These are phyloP conservation scores for Clavispora carvajalis DNA, from an alignment of 805 yeast genomes.

Conservation along the genomic window DNA sequence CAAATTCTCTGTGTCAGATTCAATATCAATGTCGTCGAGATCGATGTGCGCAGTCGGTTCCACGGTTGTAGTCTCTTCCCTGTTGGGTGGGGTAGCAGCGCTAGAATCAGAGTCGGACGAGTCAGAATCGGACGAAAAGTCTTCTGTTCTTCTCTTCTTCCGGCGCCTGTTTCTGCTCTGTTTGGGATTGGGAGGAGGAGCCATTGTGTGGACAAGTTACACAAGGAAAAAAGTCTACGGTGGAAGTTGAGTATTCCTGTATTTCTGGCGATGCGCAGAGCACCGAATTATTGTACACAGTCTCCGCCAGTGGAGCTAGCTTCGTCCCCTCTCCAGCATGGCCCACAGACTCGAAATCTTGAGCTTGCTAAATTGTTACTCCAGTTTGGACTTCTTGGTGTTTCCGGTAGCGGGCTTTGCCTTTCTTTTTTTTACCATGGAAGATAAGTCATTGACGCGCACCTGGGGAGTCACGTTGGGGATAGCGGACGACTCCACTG, in stretches of 20 bases:
- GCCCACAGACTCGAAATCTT: too few relatives aligned
- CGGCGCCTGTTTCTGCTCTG: conserved; percentile 41
- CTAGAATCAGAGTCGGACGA: conserved; percentile 37
- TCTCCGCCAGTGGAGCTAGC: not conserved
- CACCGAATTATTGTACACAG: not conserved
- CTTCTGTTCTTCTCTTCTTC: conserved; percentile 82
- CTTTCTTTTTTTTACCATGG: conserved; percentile 52
- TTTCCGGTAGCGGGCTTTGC: conserved; percentile 6
- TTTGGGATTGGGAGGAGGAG: conserved; percentile 6
- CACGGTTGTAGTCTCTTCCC: conserved; percentile 1
- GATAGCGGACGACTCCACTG: conserved; percentile 13
- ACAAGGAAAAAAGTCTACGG: not conserved
- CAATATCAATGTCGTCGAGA: conserved; percentile 29
- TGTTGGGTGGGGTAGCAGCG: conserved; percentile 7
- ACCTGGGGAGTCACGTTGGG: conserved; percentile 1
- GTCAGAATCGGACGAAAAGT: conserved; percentile 51
- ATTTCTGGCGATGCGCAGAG: not conserved
- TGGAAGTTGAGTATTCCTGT: not conserved
- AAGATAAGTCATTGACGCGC: conserved; percentile 55
- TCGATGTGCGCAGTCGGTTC: conserved; percentile 4
- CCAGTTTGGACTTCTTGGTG: conserved; percentile 7
- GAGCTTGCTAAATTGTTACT: not conserved
- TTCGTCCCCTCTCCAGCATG: too few relatives aligned
- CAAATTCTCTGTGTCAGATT: conserved; percentile 19
- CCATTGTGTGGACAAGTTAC: conserved; percentile 4